Evolutionary conservation across 1,284 basidiomycete species (phyloP), one percentile per base, ranked within the genome.

Genomic region (Ganoderma meredithae): DNA sequence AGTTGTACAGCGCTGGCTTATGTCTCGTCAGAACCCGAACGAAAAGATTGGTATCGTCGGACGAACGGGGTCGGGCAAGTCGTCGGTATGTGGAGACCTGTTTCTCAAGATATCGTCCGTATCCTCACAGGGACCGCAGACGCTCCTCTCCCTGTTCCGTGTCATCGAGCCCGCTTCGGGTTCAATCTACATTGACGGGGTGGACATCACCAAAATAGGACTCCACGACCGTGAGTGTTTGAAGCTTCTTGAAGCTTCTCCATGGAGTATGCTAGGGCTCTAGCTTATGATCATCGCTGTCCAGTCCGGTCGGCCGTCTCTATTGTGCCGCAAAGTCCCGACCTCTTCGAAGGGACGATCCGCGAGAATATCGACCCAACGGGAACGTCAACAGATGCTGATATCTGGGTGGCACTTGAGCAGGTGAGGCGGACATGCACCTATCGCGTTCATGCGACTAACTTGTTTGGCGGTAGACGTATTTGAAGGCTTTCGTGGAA

Each of bases 31-130:
- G 90, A 82, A 90, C 77, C 86, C 93, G 0, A 88, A 87, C 60
- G 93, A 97, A 77, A 95, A 95, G 73, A 88, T 98, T 61, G 95
- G 95, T 25, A 86, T 97, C 4, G 91, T 90, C 75, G 96, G 96
- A 1, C 83, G 96, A 69, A 98, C 97, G 0, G 96, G 97, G 1
- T 94, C 95, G n/a, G 96, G 96, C 69, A 98, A 98, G 81, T 93
- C 90, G 36, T 93, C 93, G 3, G 86, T 96, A 9, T 12, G 47
- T 49, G 22, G 68, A 84, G 90, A 86, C 43, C 39, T 7, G 0
- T 73, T 4, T 66, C 6, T 44, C 25, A 33, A 9, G 66, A n/a
- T 63, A 53, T 43, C 33, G 13, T 65, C 64, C 13, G 36, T 25
- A 22, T 60, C 41, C 58, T 33, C 60, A 36, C 6, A 44, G 69